These are phyloP conservation scores for Globisporangium camurandrum DNA, from an alignment of 352 stramenopile species.

Conservation along the genomic window DNA sequence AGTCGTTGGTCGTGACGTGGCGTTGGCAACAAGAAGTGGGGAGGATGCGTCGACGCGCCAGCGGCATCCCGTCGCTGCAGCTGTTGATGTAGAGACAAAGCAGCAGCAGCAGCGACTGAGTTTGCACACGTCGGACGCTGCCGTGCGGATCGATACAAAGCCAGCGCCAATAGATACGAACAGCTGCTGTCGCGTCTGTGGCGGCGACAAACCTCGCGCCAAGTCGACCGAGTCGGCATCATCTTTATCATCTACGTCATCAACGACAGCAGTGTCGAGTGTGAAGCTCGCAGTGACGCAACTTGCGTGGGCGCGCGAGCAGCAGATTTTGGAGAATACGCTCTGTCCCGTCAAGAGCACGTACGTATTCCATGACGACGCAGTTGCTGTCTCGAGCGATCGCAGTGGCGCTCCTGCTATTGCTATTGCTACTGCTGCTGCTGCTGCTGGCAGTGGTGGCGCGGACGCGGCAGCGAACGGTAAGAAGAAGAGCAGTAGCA, in stretches of 20 bases:
- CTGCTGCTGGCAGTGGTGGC: neutral
- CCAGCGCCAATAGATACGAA: constrained; percentile 18
- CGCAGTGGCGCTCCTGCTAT: neutral
- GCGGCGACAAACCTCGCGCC: constrained; percentile 37
- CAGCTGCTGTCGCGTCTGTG: constrained; percentile 44
- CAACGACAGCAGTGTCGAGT: neutral
- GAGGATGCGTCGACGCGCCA: neutral
- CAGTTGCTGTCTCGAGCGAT: neutral
- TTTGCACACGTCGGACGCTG: constrained; percentile 32
- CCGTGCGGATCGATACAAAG: constrained; percentile 61
- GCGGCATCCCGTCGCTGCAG: neutral
- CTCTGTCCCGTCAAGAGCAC: constrained; percentile 58
- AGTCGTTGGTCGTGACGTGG: constrained; percentile 2
- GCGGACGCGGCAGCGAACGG: constrained; percentile 12
- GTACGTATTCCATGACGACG: constrained; percentile 72
- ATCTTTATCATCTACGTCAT: too few relatives aligned
- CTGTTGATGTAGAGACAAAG: neutral
- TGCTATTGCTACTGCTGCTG: neutral
- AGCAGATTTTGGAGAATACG: constrained; percentile 56
- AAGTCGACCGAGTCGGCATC: constrained; percentile 3
- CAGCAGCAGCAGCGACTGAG: constrained; percentile 19
- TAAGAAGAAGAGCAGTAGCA: constrained; percentile 29
- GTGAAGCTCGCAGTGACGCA: constrained; percentile 45
- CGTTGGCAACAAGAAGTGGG: neutral
- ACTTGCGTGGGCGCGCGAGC: constrained; percentile 50